Evolutionary conservation across 129 eudicot genomes (phyloP).

Genomic region (Chrysanthemum makinoi): DNA sequence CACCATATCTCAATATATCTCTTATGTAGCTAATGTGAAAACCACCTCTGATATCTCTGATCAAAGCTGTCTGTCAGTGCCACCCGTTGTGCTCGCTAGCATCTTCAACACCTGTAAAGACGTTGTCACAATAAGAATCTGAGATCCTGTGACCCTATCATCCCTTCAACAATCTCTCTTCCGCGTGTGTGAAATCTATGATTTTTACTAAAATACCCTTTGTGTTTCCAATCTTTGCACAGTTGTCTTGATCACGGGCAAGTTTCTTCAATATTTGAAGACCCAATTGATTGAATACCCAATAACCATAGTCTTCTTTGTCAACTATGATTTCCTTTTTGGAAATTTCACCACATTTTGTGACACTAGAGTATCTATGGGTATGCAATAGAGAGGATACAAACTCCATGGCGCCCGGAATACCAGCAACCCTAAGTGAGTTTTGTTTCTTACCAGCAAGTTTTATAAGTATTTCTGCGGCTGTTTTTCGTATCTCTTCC

Average conservation of each 20-base stretch:
- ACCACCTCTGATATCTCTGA: conserved; percentile 74
- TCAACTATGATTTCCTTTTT: conserved; percentile 36
- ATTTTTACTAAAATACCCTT: conserved; percentile 40
- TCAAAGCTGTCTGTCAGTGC: conserved; percentile 72
- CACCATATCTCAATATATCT: conserved; percentile 64
- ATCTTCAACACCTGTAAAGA: conserved; percentile 75
- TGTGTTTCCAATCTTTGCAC: conserved; percentile 85
- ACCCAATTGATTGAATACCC: conserved; percentile 73
- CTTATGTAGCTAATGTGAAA: conserved; percentile 76
- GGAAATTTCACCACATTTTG: conserved; percentile 12
- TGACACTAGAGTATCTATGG: conserved; percentile 20
- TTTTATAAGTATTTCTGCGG: conserved; percentile 59
- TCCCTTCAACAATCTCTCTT: conserved; percentile 49
- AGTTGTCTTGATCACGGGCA: conserved; percentile 25
- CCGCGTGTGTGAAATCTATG: conserved; percentile 55
- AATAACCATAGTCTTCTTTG: conserved; percentile 46
- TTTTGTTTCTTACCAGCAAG: conserved; percentile 72
- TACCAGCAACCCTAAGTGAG: conserved; percentile 80
- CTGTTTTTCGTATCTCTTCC: conserved; percentile 70
- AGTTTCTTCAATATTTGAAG: conserved; percentile 78
- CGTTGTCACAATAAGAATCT: conserved; percentile 54
- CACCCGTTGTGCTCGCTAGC: conserved; percentile 74
- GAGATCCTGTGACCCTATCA: conserved; percentile 47
- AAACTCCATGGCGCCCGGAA: conserved; percentile 22
- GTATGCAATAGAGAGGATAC: conserved; percentile 58